Conservation (phyloP, 257 asterid genomes). For the Gentiana straminea region DNA sequence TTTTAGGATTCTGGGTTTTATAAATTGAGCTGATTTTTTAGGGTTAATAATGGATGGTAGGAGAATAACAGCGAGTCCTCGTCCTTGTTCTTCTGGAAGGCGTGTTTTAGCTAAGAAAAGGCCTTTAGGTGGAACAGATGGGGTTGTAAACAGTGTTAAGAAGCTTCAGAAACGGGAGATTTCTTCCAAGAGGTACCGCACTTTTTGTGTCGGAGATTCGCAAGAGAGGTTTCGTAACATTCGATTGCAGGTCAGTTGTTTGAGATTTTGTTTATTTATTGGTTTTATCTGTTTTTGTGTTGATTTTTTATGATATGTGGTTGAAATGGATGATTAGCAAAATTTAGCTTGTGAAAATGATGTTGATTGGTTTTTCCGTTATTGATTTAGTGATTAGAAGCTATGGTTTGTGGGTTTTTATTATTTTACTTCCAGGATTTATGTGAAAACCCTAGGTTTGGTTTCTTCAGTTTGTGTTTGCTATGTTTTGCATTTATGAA, state of each 20-base stretch:
- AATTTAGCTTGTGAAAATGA: too few species aligned
- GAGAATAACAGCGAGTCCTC: conserved; percentile 85
- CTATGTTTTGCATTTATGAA: too few species aligned
- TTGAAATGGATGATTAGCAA: too few species aligned
- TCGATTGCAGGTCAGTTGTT: conserved; percentile 52
- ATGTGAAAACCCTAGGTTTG: too few species aligned
- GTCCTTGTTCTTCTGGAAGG: conserved; percentile 77
- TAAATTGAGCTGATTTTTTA: background rate
- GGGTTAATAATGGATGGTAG: conserved; percentile 69
- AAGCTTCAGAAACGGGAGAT: conserved; percentile 96
- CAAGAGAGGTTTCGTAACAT: conserved; percentile 94
- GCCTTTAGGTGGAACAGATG: conserved; percentile 68
- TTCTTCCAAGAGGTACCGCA: conserved; percentile 73
- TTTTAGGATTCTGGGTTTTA: too few species aligned
- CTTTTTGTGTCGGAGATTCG: conserved; percentile 88
- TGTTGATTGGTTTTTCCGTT: too few species aligned
- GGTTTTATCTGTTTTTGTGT: conserved; percentile 2
- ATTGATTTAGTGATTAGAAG: too few species aligned
- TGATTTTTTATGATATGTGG: too few species aligned
- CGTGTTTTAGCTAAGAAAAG: conserved; percentile 95
- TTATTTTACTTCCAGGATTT: too few species aligned
- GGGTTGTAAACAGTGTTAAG: conserved; percentile 83
- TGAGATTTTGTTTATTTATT: too few species aligned
- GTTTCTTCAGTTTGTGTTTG: too few species aligned
- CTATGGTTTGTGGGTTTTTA: too few species aligned